These are phyloP conservation scores for Marasmius oreades DNA, from an alignment of 1,284 basidiomycete genomes.

Conservation along the genomic window DNA sequence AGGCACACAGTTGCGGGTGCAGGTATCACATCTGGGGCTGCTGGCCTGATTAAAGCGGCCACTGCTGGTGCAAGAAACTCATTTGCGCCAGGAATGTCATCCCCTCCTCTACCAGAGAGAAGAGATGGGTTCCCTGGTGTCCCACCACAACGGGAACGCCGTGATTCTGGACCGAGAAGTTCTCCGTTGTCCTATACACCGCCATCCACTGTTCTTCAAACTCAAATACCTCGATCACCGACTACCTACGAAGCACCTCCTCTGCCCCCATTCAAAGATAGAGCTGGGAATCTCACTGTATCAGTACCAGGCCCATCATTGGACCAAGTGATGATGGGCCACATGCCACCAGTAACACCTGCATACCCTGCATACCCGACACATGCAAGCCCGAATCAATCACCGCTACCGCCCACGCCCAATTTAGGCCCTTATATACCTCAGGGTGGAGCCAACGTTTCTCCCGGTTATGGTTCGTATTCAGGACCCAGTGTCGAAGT, in stretches of 20 bases:
- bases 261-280: conserved; percentile 24
- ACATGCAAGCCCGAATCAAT: neutral
- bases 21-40: neutral
- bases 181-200: conserved; percentile 18
- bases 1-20: neutral
- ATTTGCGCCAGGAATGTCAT: neutral
- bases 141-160: neutral
- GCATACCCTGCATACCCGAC: conserved; percentile 68
- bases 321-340: conserved; percentile 7
- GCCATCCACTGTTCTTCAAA: conserved; percentile 12
- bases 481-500: conserved; percentile 60
- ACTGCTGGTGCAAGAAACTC: conserved; percentile 1
- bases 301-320: conserved; percentile 8
- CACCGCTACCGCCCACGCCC: conserved; percentile 37
- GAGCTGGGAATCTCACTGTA: neutral
- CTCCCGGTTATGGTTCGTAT: neutral
- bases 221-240: conserved; percentile 39
- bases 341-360: conserved; percentile 51
- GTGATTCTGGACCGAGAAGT: neutral
- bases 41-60: neutral
- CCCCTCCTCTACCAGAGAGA: neutral
- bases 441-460: conserved; percentile 31
- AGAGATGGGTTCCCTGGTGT: neutral
- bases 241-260: conserved; percentile 47
- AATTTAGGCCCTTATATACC: conserved; percentile 53